Evolutionary conservation across 148 eudicot species (phyloP), one percentile per base, ranked within the genome.

Genomic region (Beta vulgaris): DNA sequence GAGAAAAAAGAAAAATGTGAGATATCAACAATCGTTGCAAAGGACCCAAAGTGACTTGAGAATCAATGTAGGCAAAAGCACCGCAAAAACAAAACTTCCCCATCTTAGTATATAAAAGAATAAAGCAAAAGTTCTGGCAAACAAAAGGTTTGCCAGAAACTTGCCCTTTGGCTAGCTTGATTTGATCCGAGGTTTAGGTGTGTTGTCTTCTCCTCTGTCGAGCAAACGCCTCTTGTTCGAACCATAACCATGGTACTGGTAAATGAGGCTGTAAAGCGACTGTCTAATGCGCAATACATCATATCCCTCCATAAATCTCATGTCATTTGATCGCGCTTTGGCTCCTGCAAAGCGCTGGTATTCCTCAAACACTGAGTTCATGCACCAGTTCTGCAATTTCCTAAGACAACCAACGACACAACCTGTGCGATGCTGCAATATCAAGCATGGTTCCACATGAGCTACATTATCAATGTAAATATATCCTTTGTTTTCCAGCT

Each of bases 371-470:
- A 88, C 89, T 0, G 89, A 84, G 29, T 85, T 34, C 76, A 91
- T 12, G 37, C 90, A 87, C 92, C 96, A 90, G 68, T 81, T 87
- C 81, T 88, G 96, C 64, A 85, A 37, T 77, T 88, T 90, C 76
- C 96, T 84, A 37, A 90, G 73, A 81, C 92, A 90, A 23, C 92
- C 92, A 26, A 90, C 92, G 1, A 90, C 69, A 67, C 90, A 87
- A 34, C 96, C 92, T 4, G 96, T 90, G n/a, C 92, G 87, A 79
- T 90, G 95, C 95, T 90, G 90, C 75, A 82, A 70, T 42, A 82
- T 28, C 62, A 53, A 54, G n/a, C 11, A 26, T 59, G 6, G 39
- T 44, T 23, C 29, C 7, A 34, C 32, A 62, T 77, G 3, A 77
- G 80, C 69, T 4, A 43, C 21, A 18, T 5, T 14, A 13, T 43